These are phyloP conservation scores for Exsudoporus floridanus DNA, from an alignment of 1,284 basidiomycete species.

Conservation along the genomic window DNA sequence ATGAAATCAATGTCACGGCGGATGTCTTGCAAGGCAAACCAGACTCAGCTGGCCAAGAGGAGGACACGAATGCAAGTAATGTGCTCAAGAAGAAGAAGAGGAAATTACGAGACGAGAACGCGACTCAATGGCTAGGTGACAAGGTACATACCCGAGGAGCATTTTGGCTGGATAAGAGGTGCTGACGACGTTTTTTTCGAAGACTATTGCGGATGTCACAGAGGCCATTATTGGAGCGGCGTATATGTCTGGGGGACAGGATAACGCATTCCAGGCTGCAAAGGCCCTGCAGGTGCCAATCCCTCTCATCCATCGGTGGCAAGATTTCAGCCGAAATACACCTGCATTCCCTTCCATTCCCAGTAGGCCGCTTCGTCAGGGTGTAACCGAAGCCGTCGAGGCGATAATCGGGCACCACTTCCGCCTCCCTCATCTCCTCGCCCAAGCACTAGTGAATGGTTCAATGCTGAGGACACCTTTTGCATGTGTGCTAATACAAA, in stretches of 20 bases:
- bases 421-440: constrained; percentile 57
- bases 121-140: constrained; percentile 66
- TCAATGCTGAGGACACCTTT: background rate
- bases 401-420: constrained; percentile 61
- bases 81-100: constrained; percentile 40
- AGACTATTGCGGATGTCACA: constrained; percentile 80
- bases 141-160: constrained; percentile 57
- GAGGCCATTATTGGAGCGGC: constrained; percentile 82
- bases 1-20: constrained; percentile 21
- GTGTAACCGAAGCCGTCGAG: constrained; percentile 57
- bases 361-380: constrained; percentile 43
- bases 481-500: constrained; percentile 6
- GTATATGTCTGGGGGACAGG: constrained; percentile 66
- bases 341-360: constrained; percentile 42
- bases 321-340: constrained; percentile 60
- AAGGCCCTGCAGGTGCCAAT: constrained; percentile 65
- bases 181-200: constrained; percentile 15
- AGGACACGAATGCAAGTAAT: constrained; percentile 28
- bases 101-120: constrained; percentile 46
- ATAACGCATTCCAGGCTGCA: constrained; percentile 58
- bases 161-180: constrained; percentile 2
- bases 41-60: constrained; percentile 14
- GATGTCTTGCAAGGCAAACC: constrained; percentile 11
- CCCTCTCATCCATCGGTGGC: constrained; percentile 61
- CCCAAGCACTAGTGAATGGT: constrained; percentile 64